Base-by-base conservation (phyloP, 164 flowering plant genomes). In the Nymphaea colorata region DNA sequence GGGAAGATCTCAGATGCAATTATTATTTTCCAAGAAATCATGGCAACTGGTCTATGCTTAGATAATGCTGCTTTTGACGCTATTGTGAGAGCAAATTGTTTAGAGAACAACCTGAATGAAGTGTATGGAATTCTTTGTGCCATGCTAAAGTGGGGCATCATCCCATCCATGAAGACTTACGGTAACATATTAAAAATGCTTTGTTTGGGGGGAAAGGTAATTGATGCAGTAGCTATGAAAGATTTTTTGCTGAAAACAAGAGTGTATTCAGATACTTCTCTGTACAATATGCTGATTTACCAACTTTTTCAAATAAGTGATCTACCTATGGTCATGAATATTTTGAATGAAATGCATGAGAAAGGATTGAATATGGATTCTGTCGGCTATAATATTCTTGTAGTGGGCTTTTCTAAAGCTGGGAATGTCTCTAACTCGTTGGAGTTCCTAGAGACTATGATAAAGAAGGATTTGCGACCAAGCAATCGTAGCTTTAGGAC, bases 241-340 rank as follows among this genome's bases (percentile, higher is more conserved):
- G 83, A 80, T 60, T 61, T 79, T 61, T 70, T 87, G 83, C 70
- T 79, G 47, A 72, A 68, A 68, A 78, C 78, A 69, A 68, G 64
- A 45, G 47, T 63, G 42, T 65, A 55, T 72, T 59, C 76, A 7
- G 57, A 64, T 59, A 66, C 79, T 47, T 44, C 74, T 62, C 57
- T 81, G 5, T 84, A 77, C 73, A 91, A 88, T 71, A 80, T 94
- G 71, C 70, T 88, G 69, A 74, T 94, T 57, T 89, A 80, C 77
- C 70, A 78, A 68, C 81, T 88, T 68, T 78, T 87, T 67, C 70
- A 66, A 45, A 70, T 73, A 2, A 72, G 81, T 4, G 74, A 79
- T 2, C 44, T 12, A 64, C 68, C 59, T n/a, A 41, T 67, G 62
- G 85, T 79, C 61, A 57, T 67, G 62, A 44, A 43, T 61, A 61